Evolutionary conservation across 305 asterid genomes (phyloP), one percentile per base, ranked within the genome.

Genomic region (Fraxinus paxiana): DNA sequence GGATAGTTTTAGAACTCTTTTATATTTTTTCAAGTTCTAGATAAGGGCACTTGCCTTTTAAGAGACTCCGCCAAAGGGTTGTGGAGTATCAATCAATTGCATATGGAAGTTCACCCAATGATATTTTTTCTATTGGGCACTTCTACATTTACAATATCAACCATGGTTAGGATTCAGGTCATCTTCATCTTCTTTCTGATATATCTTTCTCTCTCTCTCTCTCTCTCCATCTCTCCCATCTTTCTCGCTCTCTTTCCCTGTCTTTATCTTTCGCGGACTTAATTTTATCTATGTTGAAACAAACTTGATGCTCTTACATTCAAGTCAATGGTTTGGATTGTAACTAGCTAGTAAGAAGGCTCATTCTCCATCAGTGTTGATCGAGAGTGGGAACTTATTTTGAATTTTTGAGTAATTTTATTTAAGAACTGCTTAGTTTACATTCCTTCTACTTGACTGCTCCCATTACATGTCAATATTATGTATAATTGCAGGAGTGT

Each of bases 91-190:
- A 77, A 70, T 84, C 88, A 80, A 75, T 76, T 90, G 95, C 94
- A 90, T 87, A 76, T 69, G 78, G 90, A 93, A 88, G 90, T 82
- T 83, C 46, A 83, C 89, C 92, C 90, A 79, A 59, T 71, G 90
- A 92, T 90, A 86, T 90, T 89, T 92, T 90, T 90, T 85, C 90
- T 88, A 90, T 88, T 79, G 90, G 97, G 91, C 87, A 85, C 90
- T 88, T 87, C 92, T 85, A 74, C 85, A 82, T 87, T 82, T 84
- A 88, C 88, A 80, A 75, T 71, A 87, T 86, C 91, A 87, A 91
- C 96, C 97, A 93, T 93, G 97, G 98, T 93, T 93, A 94, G 96
- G 92, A 89, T 94, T 92, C 88, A 73, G 97, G 94, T 85, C 84
- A 75, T 86, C 89, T 75, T 87, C 89, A 63, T 81, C 80, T 80